phyloP scores from a whole-genome alignment of 179 eudicot genomes.

The Beta lomatogona region DNA sequence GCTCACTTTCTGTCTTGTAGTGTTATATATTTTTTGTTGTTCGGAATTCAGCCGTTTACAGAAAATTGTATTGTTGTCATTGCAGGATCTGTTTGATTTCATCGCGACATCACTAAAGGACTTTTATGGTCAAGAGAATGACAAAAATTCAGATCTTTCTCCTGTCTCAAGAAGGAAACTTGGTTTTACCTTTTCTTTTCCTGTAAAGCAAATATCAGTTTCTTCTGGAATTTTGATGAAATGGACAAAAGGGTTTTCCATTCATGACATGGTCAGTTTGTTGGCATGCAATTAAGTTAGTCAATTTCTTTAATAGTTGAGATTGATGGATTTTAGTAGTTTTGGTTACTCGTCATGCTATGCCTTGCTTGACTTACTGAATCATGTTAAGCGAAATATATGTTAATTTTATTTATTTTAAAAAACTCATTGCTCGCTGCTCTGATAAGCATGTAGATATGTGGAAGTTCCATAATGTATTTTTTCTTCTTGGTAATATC shows the following conservation, averaged over 20 bases:
- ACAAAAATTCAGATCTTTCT: conserved; percentile 34
- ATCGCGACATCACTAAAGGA: conserved; percentile 61
- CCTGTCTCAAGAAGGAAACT: conserved; percentile 55
- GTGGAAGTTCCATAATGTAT: too few relatives aligned
- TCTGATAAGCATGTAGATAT: too few relatives aligned
- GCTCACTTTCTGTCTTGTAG: conserved; percentile 1
- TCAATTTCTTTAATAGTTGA: too few relatives aligned
- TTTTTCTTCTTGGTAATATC: not conserved
- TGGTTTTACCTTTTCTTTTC: conserved; percentile 94
- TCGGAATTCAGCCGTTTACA: not conserved
- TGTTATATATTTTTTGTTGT: not conserved
- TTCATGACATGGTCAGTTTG: conserved; percentile 75
- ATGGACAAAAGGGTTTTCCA: conserved; percentile 91
- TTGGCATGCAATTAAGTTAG: not conserved
- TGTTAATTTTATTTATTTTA: too few relatives aligned
- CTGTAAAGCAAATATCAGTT: conserved; percentile 76
- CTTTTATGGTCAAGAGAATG: conserved; percentile 61
- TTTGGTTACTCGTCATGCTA: not conserved
- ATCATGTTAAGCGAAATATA: not conserved
- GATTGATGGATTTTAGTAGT: not conserved
- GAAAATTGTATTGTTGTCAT: not conserved
- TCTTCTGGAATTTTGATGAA: conserved; percentile 73
- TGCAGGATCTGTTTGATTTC: conserved; percentile 84
- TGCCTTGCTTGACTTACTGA: not conserved
- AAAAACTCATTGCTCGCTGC: too few relatives aligned